Evolutionary conservation across 345 rosid species (phyloP), one percentile per base, ranked within the genome.

Genomic region (Laguncularia racemosa): DNA sequence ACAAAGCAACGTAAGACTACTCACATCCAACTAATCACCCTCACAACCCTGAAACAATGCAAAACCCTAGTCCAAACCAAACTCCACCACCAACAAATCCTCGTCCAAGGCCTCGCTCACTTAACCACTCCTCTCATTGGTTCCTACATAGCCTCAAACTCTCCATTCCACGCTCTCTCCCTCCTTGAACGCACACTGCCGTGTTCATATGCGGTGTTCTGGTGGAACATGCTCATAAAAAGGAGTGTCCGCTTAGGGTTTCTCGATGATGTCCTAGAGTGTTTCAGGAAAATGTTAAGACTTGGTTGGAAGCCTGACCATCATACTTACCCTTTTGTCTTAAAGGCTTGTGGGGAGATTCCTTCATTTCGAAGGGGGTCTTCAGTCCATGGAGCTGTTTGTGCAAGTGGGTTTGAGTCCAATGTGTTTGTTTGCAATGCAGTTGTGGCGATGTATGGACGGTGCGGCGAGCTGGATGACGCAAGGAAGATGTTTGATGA

Each of bases 381-480:
- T 13, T 71, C 86, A 3, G 59, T 81, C 17, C 97, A 90, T 20
- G 81, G 71, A 16, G 56, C 76, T 52, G 73, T 81, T 1, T 50
- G 23, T 26, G 51, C 57, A 2, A 56, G 57, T 6, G 97, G 97
- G 33, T 83, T 84, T 57, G 74, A 65, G 0, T 68, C 68, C 3
- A 84, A 90, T 71, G 86, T 84, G 21, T 86, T 86, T 55, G 88
- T 86, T 14, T 82, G 84, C 44, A 86, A 90, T 51, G 84, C 95
- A 1, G 53, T 73, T 15, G 82, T 84, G 2, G 63, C 86, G 0
- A 81, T 83, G 92, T 90, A 86, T 63, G 69, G 83, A 0, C 72
- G 86, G 19, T 90, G 88, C 38, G 80, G 88, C 4, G 61, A 23
- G 16, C 40, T 81, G 76, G 72, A 40, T 2, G 67, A 69, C 63